A percentile compares a stretch with the other conserved stretches of the same genome.
These are phyloP conservation scores for Crithidia bombi DNA, from an alignment of 208 protist genomes.

Conservation along the genomic window DNA sequence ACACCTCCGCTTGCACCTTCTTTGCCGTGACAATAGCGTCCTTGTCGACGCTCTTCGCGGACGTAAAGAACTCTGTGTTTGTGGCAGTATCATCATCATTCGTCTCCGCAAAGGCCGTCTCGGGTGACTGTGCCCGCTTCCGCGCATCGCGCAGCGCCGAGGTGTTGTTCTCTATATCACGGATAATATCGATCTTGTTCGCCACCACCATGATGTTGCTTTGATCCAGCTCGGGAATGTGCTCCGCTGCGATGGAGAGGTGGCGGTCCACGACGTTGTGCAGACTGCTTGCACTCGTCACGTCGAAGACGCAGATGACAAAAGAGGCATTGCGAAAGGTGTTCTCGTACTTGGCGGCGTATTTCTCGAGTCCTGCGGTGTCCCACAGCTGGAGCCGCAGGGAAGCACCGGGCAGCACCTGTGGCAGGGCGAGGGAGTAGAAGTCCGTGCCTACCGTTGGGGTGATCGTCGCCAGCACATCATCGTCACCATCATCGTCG, in stretches of 20 bases:
- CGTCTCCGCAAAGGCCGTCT: slow-evolving; percentile 22
- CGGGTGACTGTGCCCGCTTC: slow-evolving; percentile 16
- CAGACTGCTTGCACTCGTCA: slow-evolving; percentile 93
- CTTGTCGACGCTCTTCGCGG: neutral
- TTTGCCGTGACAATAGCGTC: slow-evolving; percentile 29
- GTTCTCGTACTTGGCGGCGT: slow-evolving; percentile 92
- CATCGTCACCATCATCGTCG: slow-evolving; percentile 26
- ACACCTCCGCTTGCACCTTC: slow-evolving; percentile 37
- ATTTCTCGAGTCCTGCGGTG: slow-evolving; percentile 93
- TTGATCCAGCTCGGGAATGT: slow-evolving; percentile 46
- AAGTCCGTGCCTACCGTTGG: slow-evolving; percentile 77
- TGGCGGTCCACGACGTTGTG: slow-evolving; percentile 41
- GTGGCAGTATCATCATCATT: slow-evolving; percentile 19
- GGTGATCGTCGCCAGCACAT: slow-evolving; percentile 11
- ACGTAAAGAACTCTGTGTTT: slow-evolving; percentile 6
- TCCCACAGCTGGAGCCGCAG: slow-evolving; percentile 82
- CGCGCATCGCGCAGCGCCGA: slow-evolving; percentile 10
- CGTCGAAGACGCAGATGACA: slow-evolving; percentile 96
- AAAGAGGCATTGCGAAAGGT: slow-evolving; percentile 89
- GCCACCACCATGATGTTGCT: slow-evolving; percentile 50
- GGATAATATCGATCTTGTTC: slow-evolving; percentile 61
- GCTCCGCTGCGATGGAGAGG: slow-evolving; percentile 33
- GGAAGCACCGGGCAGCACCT: slow-evolving; percentile 40
- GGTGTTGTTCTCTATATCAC: slow-evolving; percentile 6
- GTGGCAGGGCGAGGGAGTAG: slow-evolving; percentile 36